Evolutionary conservation across 768 basidiomycete genomes (phyloP), one percentile per base, ranked within the genome.

Genomic region (Kwoniella sp.): DNA sequence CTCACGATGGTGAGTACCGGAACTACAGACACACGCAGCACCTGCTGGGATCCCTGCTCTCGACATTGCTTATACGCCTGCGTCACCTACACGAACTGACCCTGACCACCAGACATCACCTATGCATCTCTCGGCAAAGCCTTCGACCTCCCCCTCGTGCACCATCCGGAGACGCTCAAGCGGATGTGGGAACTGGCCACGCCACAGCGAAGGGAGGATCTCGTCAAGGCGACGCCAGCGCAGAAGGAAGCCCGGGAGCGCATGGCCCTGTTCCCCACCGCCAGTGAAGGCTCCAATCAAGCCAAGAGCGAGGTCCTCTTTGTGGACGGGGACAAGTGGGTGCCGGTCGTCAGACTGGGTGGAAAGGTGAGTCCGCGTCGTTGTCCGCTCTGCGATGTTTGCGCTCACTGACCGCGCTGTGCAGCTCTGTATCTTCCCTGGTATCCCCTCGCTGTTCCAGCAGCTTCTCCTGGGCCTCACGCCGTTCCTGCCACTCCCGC

Each of bases 51-150:
- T 43, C 17, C 10, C 12, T 19, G 9, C 3, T 5, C 31, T n/a
- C n/a, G n/a, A n/a, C n/a, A n/a, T n/a, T 32, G 29, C 12, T 41
- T 41, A 42, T 34, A 5, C n/a, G 10, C 45, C n/a, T 27, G 6
- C 26, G 5, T 15, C 6, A 17, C 8, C 43, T 36, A 19, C n/a
- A 14, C 31, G n/a, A 20, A 1, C 23, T 14, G 10, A 23, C 33
- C 11, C 22, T 22, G 7, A 33, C 22, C 37, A 23, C 19, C 26
- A 64, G 88, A 91, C 66, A 93, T 93, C 66, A 93, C 91, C 4
- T 95, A 95, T 63, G 79, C 81, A 5, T 87, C 88, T 1, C 82
- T 98, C 19, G 89, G 86, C 5, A 86, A 83, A 63, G 87, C 92
- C 0, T 98, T 98, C 77, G 34, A 75, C 41, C 69, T 86, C 55